These are phyloP conservation scores for Ajuga chamaepitys DNA, from an alignment of 257 asterid species.

Conservation along the genomic window DNA sequence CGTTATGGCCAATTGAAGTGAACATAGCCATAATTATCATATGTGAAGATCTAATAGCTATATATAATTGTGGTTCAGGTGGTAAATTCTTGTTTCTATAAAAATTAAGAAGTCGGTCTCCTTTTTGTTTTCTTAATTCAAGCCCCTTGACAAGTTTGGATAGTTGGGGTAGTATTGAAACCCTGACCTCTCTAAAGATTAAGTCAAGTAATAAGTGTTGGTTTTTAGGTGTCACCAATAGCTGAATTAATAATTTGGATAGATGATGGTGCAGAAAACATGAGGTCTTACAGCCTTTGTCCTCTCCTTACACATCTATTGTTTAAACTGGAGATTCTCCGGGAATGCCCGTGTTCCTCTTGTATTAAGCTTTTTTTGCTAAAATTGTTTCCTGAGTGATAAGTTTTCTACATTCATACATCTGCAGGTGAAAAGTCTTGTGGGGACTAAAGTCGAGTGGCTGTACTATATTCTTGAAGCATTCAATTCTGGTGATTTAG, in stretches of 20 bases:
- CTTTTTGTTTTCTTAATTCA: no score
- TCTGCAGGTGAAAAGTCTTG: slow-evolving; percentile 73
- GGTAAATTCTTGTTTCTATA: background rate
- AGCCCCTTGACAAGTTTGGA: no score
- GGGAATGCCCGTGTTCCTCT: background rate
- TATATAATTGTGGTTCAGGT: background rate
- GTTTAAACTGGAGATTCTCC: background rate
- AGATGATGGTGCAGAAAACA: background rate
- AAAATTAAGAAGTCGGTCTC: background rate
- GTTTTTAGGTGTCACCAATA: background rate
- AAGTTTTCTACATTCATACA: background rate
- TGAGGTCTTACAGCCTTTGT: background rate
- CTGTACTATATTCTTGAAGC: slow-evolving; percentile 87
- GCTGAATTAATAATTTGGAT: background rate
- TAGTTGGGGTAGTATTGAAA: no score
- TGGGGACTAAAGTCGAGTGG: slow-evolving; percentile 90
- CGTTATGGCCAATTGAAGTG: background rate
- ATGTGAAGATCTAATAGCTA: background rate
- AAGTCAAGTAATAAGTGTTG: no score
- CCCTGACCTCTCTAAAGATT: no score
- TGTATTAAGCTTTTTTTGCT: background rate
- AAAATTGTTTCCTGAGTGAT: background rate
- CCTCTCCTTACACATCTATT: background rate
- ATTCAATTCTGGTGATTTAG: slow-evolving; percentile 77
- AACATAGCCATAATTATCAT: background rate